Conservation (phyloP, 192 early-diverging fungal genomes). For the Podila clonocystis region DNA sequence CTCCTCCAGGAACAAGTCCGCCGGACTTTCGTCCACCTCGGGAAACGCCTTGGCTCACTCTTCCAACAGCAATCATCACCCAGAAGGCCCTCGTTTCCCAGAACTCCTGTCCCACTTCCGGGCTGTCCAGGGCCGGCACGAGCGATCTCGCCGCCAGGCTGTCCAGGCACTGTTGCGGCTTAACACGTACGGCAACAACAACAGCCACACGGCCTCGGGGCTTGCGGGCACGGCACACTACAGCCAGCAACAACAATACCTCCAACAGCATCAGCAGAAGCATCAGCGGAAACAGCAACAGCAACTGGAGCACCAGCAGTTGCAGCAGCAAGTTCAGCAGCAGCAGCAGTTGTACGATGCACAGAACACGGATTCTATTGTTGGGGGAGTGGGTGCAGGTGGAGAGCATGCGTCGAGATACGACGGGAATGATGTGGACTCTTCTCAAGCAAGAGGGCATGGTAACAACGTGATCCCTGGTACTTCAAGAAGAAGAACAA, state of each 20-base stretch:
- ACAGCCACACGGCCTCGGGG: not conserved
- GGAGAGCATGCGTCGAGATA: slow-evolving; percentile 4
- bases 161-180: slow-evolving; percentile 21
- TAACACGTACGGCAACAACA: slow-evolving; percentile 32
- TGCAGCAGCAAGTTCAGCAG: slow-evolving; percentile 48
- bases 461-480: not conserved
- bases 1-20: slow-evolving; percentile 20
- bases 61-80: slow-evolving; percentile 6
- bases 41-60: not conserved
- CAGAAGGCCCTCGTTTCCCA: slow-evolving; percentile 66
- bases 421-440: not conserved
- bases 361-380: slow-evolving; percentile 5
- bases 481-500: slow-evolving; percentile 16
- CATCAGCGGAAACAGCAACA: slow-evolving; percentile 39
- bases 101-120: slow-evolving; percentile 82
- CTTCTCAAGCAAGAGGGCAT: too few species aligned
- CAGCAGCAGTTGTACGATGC: slow-evolving; percentile 41
- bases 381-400: not conserved
- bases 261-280: slow-evolving; percentile 47
- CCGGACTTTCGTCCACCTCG: not conserved
- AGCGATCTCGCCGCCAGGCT: slow-evolving; percentile 69
- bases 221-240: slow-evolving; percentile 21
- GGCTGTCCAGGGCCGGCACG: slow-evolving; percentile 77
- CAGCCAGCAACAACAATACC: slow-evolving; percentile 50
- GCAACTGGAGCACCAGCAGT: slow-evolving; percentile 37